These are phyloP conservation scores for Kalaharituber pfeilii DNA, from an alignment of 2,329 filamentous ascomycete genomes.

Conservation along the genomic window DNA sequence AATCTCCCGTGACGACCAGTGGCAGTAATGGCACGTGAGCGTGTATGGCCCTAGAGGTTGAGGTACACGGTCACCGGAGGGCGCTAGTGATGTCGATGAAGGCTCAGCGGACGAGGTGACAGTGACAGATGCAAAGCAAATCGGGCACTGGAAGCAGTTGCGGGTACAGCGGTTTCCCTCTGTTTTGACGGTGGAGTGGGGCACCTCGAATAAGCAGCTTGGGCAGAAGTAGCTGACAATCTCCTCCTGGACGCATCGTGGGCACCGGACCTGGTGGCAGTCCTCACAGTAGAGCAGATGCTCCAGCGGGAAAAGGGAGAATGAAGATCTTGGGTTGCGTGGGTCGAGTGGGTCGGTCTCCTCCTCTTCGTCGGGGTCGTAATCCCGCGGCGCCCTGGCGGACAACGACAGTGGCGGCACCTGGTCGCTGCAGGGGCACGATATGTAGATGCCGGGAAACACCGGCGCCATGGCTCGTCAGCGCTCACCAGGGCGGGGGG, in stretches of 20 bases:
- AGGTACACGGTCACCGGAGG: constrained; percentile 23
- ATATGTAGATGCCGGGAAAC: constrained; percentile 48
- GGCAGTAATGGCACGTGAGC: constrained; percentile 74
- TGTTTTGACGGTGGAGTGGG: constrained; percentile 75
- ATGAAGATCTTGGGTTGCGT: constrained; percentile 66
- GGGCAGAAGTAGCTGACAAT: constrained; percentile 92
- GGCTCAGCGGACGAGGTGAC: constrained; percentile 29
- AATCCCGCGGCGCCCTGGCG: constrained; percentile 22
- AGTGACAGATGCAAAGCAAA: constrained; percentile 65
- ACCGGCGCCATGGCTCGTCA: background rate
- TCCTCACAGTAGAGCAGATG: constrained; percentile 94
- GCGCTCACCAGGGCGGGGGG: too few relatives aligned
- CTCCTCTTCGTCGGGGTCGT: constrained; percentile 22
- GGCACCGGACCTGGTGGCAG: constrained; percentile 89
- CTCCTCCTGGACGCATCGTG: constrained; percentile 80
- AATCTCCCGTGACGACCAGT: constrained; percentile 80
- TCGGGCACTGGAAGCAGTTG: constrained; percentile 88
- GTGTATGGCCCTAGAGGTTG: constrained; percentile 45
- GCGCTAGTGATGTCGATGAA: constrained; percentile 17
- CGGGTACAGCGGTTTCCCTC: constrained; percentile 88
- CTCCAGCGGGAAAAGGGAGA: constrained; percentile 81
- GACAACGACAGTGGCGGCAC: constrained; percentile 27
- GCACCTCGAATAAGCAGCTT: constrained; percentile 87
- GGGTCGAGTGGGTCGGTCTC: constrained; percentile 60
- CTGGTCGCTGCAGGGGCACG: constrained; percentile 42